Percentiles rank a stretch among this genome's conserved stretches.
These are phyloP conservation scores for Citrus glauca DNA, from an alignment of 345 rosid genomes.

Conservation along the genomic window DNA sequence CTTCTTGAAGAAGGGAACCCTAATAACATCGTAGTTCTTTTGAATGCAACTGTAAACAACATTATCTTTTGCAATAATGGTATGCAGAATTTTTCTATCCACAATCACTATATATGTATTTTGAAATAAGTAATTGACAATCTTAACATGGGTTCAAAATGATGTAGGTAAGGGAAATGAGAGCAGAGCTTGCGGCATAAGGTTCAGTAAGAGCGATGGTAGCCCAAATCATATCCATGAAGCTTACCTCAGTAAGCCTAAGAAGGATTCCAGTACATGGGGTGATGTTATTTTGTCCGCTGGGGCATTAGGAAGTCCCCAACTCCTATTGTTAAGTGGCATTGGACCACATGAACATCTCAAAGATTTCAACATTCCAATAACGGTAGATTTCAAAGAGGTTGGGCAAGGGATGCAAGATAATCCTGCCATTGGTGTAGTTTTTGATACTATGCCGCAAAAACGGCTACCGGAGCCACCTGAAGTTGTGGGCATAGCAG, in stretches of 20 bases:
- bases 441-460: slow-evolving; percentile 38
- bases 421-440: slow-evolving; percentile 46
- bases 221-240: slow-evolving; percentile 35
- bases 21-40: slow-evolving; percentile 41
- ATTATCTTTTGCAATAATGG: slow-evolving; percentile 39
- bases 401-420: slow-evolving; percentile 65
- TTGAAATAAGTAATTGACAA: too few species aligned
- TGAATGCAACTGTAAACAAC: slow-evolving; percentile 57
- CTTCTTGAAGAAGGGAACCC: slow-evolving; percentile 55
- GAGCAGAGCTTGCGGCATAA: slow-evolving; percentile 45
- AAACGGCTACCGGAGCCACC: slow-evolving; percentile 58
- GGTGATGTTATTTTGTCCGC: slow-evolving; percentile 74
- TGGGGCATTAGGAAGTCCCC: slow-evolving; percentile 79
- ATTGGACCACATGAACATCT: slow-evolving; percentile 59
- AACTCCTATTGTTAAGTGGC: slow-evolving; percentile 62
- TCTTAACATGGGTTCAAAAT: not conserved
- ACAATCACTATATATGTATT: too few species aligned
- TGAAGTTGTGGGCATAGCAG: slow-evolving; percentile 57
- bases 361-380: slow-evolving; percentile 38
- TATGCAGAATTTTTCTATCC: slow-evolving; percentile 6
- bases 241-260: slow-evolving; percentile 44
- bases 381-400: slow-evolving; percentile 28
- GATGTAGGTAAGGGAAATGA: slow-evolving; percentile 34
- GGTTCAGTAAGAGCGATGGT: slow-evolving; percentile 55
- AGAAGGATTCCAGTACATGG: slow-evolving; percentile 18